Percentiles rank a stretch among this genome's conserved stretches.
phyloP scores from a whole-genome alignment of 2,329 filamentous ascomycete genomes.

The Juglanconis juglandina region DNA sequence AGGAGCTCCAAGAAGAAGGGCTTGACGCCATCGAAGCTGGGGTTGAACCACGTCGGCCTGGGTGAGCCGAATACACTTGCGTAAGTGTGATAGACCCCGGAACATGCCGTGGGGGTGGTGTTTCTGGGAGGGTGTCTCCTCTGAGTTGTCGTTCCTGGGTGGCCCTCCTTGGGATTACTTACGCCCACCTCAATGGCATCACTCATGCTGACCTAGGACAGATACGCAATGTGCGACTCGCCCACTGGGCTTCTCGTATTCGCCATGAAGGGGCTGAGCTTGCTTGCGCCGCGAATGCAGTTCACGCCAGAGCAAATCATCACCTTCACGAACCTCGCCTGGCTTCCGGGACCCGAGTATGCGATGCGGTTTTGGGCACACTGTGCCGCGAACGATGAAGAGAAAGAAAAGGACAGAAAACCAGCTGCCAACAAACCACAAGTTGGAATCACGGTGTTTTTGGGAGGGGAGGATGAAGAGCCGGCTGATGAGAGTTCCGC shows the following conservation, averaged over 20 bases:
- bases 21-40: conserved; percentile 23
- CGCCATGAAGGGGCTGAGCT: conserved; percentile 45
- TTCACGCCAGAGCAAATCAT: conserved; percentile 53
- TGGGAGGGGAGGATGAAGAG: conserved; percentile 32
- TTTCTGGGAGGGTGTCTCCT: background rate
- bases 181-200: too few species aligned
- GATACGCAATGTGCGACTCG: conserved; percentile 60
- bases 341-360: conserved; percentile 64
- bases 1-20: conserved; percentile 17
- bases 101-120: background rate
- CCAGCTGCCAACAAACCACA: background rate
- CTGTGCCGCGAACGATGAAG: conserved; percentile 33
- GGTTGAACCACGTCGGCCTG: conserved; percentile 29
- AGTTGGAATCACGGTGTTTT: conserved; percentile 47
- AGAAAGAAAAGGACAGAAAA: conserved; percentile 2
- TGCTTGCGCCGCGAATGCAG: conserved; percentile 35
- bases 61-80: conserved; percentile 53
- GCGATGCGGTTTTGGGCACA: conserved; percentile 55
- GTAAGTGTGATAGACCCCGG: conserved; percentile 2
- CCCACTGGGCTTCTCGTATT: conserved; percentile 56
- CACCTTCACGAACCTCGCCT: conserved; percentile 58
- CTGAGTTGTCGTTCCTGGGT: too few species aligned
- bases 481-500: conserved; percentile 22
- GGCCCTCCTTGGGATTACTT: too few species aligned
- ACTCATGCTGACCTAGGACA: background rate